Evolutionary conservation across 768 basidiomycete species (phyloP), one percentile per base, ranked within the genome.

Genomic region (Tylopilus rubrobrunneus): DNA sequence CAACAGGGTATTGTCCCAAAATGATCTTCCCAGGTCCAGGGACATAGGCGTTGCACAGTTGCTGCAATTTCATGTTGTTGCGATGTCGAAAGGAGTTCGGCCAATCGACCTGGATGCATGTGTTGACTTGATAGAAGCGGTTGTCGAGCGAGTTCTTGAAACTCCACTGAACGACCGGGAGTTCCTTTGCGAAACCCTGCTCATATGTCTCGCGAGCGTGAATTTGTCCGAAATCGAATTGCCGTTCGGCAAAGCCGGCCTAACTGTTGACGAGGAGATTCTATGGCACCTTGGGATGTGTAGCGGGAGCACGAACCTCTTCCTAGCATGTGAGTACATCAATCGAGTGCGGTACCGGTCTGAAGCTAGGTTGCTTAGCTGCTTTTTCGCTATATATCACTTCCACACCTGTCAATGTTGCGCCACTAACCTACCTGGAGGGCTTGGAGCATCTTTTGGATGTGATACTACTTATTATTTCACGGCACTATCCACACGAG

Each of bases 381-480:
- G 72, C 76, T 2, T 73, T 83, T 58, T 71, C 83, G 6, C 55
- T 73, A 27, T 79, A 77, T 56, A 63, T 82, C 44, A 48, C 72
- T 5, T 64, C 69, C 6, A 64, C 63, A 5, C 49, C 57, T 2
- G 48, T 59, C 31, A 47, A 53, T 1, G 64, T 63, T 40, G 75
- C 75, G 47, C 57, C 75, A 3, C 62, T 83, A 29, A 65, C 68
- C 37, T 70, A 70, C 52, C 69, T 75, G 10, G 84, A 86, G 48
- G 63, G 63, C 15, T 53, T 67, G 53, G 72, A 79, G 43, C 74
- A 78, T 61, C 63, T 89, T 48, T 67, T 78, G 28, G 79, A 82
- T 49, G 67, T 72, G 1, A 60, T 83, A 7, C 58, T 83, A 7
- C 67, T 80, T 36, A 77, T 83, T 34, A 60, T 81, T 31, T 70